A percentile compares a stretch with the other conserved stretches of the same genome.
Evolutionary conservation across 2,329 filamentous ascomycete genomes (phyloP).

Genomic region (Aschersonia sp.): DNA sequence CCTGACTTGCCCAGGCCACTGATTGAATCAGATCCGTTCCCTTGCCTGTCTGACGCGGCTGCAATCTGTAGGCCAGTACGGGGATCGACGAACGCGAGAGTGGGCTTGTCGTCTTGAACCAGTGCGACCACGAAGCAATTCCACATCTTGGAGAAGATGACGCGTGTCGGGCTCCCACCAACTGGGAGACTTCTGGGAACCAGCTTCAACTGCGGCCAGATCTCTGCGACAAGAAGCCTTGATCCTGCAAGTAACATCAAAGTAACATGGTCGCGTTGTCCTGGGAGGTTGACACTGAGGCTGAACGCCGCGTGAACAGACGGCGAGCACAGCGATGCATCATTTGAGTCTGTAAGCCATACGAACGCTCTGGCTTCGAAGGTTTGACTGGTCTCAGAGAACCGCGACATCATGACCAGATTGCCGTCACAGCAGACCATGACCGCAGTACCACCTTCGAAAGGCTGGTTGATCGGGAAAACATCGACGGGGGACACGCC

Average conservation of each 20-base stretch:
- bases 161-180: constrained; percentile 30
- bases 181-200: constrained; percentile 35
- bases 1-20: constrained; percentile 39
- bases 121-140: constrained; percentile 40
- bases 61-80: constrained; percentile 39
- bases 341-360: constrained; percentile 35
- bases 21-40: constrained; percentile 30
- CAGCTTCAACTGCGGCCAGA: constrained; percentile 28
- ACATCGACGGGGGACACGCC: constrained; percentile 22
- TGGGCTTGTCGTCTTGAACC: constrained; percentile 25
- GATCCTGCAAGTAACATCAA: constrained; percentile 35
- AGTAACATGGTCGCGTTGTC: constrained; percentile 21
- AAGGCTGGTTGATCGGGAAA: constrained; percentile 12
- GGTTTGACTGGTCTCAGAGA: constrained; percentile 11
- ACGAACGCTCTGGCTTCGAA: constrained; percentile 30
- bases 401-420: constrained; percentile 27
- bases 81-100: constrained; percentile 41
- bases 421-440: constrained; percentile 35
- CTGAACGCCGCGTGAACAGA: constrained; percentile 32
- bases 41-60: constrained; percentile 25
- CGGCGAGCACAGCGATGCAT: constrained; percentile 29
- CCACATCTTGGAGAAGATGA: constrained; percentile 40
- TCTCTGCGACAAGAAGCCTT: constrained; percentile 36
- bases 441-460: constrained; percentile 14
- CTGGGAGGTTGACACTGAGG: constrained; percentile 24